Base-by-base conservation (phyloP, 2,329 filamentous ascomycete genomes). In the Penicillium sumatraense region DNA sequence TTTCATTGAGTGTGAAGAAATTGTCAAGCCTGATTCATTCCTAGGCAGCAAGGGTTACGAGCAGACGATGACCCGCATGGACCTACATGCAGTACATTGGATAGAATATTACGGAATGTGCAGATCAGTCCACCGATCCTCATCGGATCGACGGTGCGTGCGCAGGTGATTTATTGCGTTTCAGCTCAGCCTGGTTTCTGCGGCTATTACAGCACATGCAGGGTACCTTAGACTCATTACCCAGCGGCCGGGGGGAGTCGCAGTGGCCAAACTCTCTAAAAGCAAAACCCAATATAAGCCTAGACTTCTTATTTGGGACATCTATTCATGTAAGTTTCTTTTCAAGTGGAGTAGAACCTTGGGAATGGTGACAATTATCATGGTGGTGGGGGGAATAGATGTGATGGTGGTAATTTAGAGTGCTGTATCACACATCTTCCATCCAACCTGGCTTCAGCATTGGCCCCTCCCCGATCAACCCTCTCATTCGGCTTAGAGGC, bases 101-200 rank as follows among this genome's bases (percentile, higher is more conserved):
- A 38, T 26, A 40, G 26, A 3, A 44, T 42, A 42, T 26, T 38
- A 41, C 40, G 31, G 45, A 36, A 49, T 16, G 21, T 51, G 56
- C 53, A 59, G 49, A 53, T 53, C 47, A 42, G 53, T 57, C 51
- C 41, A 44, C 51, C 40, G 42, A 51, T 59, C 51, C 35, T 24
- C 27, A 52, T 54, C 48, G 18, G 61, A 65, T 64, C 62, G 58
- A 60, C 60, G 38, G 40, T 59, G 57, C 60, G 49, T 61, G 56
- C 49, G 59, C 61, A 59, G 53, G 54, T 61, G 55, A 65, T 63
- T 53, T 54, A 51, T 58, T 62, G 49, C 61, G 51, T 62, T 51
- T 61, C 57, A 60, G 59, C 61, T 63, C 55, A 64, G 60, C 57
- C 60, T 51, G 53, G 50, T 55, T 27, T 52, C 27, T 56, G 42